Evolutionary conservation across 1,284 basidiomycete species (phyloP), one percentile per base, ranked within the genome.

Genomic region (Dichomitus squalens): DNA sequence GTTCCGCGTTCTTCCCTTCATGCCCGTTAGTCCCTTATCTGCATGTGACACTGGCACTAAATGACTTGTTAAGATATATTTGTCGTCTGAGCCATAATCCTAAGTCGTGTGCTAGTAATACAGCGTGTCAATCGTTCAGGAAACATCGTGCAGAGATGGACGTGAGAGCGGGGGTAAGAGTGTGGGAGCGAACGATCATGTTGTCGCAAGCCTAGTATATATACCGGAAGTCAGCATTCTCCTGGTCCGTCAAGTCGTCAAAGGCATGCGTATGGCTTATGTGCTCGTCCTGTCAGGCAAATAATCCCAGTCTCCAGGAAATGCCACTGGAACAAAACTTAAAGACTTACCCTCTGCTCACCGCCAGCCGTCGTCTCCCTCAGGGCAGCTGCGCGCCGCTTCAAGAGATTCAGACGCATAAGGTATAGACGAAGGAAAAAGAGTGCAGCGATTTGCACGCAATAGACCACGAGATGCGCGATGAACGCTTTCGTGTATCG

Each of bases 401-500:
- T 80, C 52, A 77, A 60, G 2, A 72, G 72, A 61, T 84, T 83
- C 54, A 72, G 72, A 29, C 74, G 76, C 75, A 53, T 58, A 27
- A 58, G 34, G 43, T 50, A 50, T 21, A 77, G 33, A 18, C 82
- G 77, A 38, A 83, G 71, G 46, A 74, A 64, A 11, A 78, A 60
- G 46, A 82, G 78, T 4, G 75, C 68, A 9, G 65, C 65, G 25
- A 83, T 69, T 61, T 82, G 81, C 25, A 82, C 64, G 23, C 72
- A 78, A 58, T 82, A 83, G 53, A 82, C 73, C 34, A 79, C 72
- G 33, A 82, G 73, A 54, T 84, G 82, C 1, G 72, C 77, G 31
- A 79, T 69, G 60, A 82, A 82, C 1, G 80, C 81, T 40, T 74
- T 76, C 55, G 76, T 71, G 63, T 83, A 83, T 25, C 77, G 74